These are phyloP conservation scores for Cyathus striatus DNA, from an alignment of 768 basidiomycete genomes.

Conservation along the genomic window DNA sequence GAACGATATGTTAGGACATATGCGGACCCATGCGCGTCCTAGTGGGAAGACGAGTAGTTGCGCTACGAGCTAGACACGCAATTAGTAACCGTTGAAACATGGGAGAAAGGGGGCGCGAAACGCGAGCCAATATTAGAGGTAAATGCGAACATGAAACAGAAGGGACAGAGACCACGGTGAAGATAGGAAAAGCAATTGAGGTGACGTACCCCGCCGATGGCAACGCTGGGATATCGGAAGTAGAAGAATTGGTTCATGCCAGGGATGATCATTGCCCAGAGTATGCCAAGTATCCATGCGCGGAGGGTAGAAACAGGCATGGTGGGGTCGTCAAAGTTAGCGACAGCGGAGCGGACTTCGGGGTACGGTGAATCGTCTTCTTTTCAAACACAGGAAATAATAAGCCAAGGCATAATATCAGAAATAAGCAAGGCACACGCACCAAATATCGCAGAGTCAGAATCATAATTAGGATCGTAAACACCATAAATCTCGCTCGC, in stretches of 20 bases:
- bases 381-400: conserved; percentile 8
- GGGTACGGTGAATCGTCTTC: conserved; percentile 82
- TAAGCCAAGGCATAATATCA: neutral
- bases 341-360: conserved; percentile 74
- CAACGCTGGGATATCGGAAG: conserved; percentile 64
- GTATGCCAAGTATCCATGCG: conserved; percentile 53
- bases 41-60: conserved; percentile 68
- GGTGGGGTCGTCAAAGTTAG: conserved; percentile 63
- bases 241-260: conserved; percentile 80
- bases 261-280: conserved; percentile 56
- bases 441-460: conserved; percentile 21
- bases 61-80: conserved; percentile 56
- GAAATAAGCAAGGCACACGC: conserved; percentile 2
- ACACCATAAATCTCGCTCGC: conserved; percentile 21
- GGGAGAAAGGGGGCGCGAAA: too few relatives aligned
- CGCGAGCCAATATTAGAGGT: too few relatives aligned
- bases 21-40: conserved; percentile 61
- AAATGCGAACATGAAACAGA: conserved; percentile 10
- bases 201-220: conserved; percentile 42
- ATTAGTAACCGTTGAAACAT: too few relatives aligned
- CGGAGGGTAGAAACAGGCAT: conserved; percentile 60
- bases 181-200: neutral
- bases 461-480: conserved; percentile 33
- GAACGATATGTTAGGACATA: conserved; percentile 46
- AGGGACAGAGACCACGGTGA: conserved; percentile 11